A percentile compares a stretch with the other conserved stretches of the same genome.
Evolutionary conservation across 345 rosid genomes (phyloP).

Genomic region (Eucalyptus pauciflora): DNA sequence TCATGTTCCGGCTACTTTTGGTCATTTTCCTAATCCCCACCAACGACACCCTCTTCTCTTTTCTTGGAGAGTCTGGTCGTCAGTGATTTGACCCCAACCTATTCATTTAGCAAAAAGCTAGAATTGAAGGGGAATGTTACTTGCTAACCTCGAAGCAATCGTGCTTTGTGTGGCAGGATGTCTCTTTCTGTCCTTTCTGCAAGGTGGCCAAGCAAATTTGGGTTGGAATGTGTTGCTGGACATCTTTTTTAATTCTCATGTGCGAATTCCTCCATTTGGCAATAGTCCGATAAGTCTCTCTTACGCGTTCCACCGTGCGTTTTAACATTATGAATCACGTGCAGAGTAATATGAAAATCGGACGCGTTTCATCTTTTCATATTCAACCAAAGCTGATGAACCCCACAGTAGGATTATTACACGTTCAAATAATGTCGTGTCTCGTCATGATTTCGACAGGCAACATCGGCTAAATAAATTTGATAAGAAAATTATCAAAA

Average conservation of each 20-base stretch:
- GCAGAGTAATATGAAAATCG: not conserved
- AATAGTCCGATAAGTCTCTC: not conserved
- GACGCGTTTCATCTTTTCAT: not conserved
- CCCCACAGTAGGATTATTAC: rapidly evolving
- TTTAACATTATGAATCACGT: not conserved
- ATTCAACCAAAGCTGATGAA: not conserved
- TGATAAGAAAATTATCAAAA: too few relatives aligned
- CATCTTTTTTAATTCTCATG: not conserved
- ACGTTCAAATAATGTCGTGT: too few relatives aligned
- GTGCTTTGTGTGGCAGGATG: not conserved
- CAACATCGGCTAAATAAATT: too few relatives aligned
- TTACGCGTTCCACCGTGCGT: too few relatives aligned
- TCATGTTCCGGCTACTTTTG: not conserved
- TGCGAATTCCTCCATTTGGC: not conserved
- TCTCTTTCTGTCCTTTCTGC: not conserved
- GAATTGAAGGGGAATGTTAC: not conserved
- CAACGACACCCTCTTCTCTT: not conserved
- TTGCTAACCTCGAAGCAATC: not conserved
- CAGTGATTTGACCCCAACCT: not conserved
- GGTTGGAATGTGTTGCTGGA: not conserved
- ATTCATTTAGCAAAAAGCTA: not conserved
- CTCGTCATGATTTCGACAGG: too few relatives aligned
- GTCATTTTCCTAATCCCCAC: not conserved
- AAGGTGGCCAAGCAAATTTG: not conserved
- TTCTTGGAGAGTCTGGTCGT: not conserved